Base-by-base conservation (phyloP, 306 rosid genomes). In the Trifolium subterraneum region DNA sequence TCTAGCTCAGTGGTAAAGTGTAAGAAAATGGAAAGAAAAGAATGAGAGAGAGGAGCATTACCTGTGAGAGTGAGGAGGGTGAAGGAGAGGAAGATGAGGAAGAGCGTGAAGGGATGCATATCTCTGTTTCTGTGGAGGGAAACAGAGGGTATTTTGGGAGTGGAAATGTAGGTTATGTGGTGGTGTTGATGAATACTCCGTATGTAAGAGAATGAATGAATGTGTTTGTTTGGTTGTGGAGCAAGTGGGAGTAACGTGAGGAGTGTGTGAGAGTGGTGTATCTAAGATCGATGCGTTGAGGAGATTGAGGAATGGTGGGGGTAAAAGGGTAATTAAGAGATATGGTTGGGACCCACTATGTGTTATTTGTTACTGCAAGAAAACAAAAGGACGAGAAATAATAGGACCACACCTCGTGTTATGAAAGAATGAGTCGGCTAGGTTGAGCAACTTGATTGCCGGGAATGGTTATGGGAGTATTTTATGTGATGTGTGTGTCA, bases 1-100 rank as follows among this genome's bases (percentile, higher is more conserved):
- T 27, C 31, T 27, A 25, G 29, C 29, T 1, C 2, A 25, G 29
- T 25, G 29, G 3, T 29, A 29, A 6, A 2, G 33, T 3, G 4
- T 29, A 6, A 29, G 4, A 29, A 29, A 29, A 4, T 29, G 4
- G 33, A 29, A 29, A 29, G 33, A 4, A 29, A 29, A 3, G 33
- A 29, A 4, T 3, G 31, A 27, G 10, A 58, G n/a, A n/a, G 1
- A 14, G 22, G 22, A 66, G 27, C 18, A 18, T 75, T 78, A 72
- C 96, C 93, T 82, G 97, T n/a, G 33, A 81, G 73, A 14, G 78
- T 19, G 63, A 67, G 66, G 27, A 84, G 15, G 23, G 78, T 71
- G 16, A 85, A 4, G 81, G 70, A 22, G 48, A 83, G n/a, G 77
- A 81, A 54, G 74, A 73, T 0, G 15, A 64, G 6, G 72, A 22